These are phyloP conservation scores for Bruguiera sexangula DNA, from an alignment of 345 rosid genomes.

Conservation along the genomic window DNA sequence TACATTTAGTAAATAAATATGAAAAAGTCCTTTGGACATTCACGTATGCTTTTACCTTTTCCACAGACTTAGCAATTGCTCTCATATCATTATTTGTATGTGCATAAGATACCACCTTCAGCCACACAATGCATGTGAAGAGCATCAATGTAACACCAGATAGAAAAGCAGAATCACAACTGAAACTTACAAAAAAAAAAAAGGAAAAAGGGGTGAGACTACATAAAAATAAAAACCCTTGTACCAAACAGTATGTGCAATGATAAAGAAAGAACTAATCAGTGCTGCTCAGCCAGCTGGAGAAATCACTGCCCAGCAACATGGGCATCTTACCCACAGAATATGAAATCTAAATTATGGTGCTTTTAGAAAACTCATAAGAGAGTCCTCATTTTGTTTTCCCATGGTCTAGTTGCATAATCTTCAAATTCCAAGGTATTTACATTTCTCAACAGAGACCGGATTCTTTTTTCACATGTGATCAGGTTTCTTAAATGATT, in stretches of 20 bases:
- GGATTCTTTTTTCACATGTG: too few relatives aligned
- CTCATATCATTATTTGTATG: conserved; percentile 90
- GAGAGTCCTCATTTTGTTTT: too few relatives aligned
- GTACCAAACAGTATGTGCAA: neutral
- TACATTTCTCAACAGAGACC: too few relatives aligned
- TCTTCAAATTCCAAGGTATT: too few relatives aligned
- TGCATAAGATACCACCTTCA: conserved; percentile 89
- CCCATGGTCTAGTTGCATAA: too few relatives aligned
- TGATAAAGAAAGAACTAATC: neutral
- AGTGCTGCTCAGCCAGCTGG: too few relatives aligned
- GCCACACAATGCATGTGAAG: conserved; percentile 92
- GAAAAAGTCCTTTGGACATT: too few relatives aligned
- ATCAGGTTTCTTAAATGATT: neutral
- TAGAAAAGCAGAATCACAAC: conserved; percentile 85
- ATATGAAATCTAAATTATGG: too few relatives aligned
- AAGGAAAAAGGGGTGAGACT: neutral
- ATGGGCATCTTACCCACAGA: too few relatives aligned
- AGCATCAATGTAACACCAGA: conserved; percentile 91
- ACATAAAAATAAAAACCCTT: neutral
- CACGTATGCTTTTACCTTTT: conserved; percentile 48
- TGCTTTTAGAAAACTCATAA: too few relatives aligned
- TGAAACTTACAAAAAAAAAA: conserved; percentile 35
- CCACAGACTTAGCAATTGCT: conserved; percentile 49
- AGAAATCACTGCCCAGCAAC: too few relatives aligned
- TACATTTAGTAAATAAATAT: too few relatives aligned